Base-by-base conservation (phyloP, 225 moss, liverwort and hornwort species). In the Pseudoscleropodium purum region DNA sequence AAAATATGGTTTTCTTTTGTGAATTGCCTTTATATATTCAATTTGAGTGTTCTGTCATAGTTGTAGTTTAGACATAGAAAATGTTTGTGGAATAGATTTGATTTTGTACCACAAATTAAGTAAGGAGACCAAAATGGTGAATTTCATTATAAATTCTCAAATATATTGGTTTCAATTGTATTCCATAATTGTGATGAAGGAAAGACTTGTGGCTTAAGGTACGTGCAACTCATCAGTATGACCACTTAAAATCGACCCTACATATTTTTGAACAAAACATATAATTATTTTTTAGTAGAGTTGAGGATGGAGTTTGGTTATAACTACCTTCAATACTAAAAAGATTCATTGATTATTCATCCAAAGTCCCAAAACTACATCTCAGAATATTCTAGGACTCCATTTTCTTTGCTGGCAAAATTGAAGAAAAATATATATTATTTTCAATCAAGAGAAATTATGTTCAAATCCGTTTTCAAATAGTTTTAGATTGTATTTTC, bases 351-450 rank as follows among this genome's bases (percentile, higher is more conserved):
- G 29, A 3, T 74, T 3, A 74, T 0, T 43, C 16, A 27, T 43
- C 10, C 2, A 3, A 9, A 43, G 27, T 17, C 11, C 3, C 27
- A 74, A 74, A 43, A 17, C 17, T 74, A 0, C 3, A 16, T 17
- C 2, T 6, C 15, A 27, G 2, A 3, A 29, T 10, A 16, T 74
- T 45, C 3, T 16, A 45, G 9, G 27, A 17, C 43, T 33, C 2
- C 2, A 2, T 33, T 33, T 1, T 9, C 4, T 33, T 5, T 15
- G 2, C 27, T 0, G 16, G 0, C 10, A 17, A 74, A 10, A 1
- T 56, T 16, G 0, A 47, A 10, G 2, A 45, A 74, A 29, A 17
- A 45, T 29, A 2, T 0, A 13, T 2, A 2, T 3, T 6, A 5
- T 15, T 3, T 43, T 26, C 41, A 39, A 41, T 16, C 3, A 27